Base-by-base conservation (phyloP, 176 grass and related monocot genomes). In the Triticum dicoccoides region DNA sequence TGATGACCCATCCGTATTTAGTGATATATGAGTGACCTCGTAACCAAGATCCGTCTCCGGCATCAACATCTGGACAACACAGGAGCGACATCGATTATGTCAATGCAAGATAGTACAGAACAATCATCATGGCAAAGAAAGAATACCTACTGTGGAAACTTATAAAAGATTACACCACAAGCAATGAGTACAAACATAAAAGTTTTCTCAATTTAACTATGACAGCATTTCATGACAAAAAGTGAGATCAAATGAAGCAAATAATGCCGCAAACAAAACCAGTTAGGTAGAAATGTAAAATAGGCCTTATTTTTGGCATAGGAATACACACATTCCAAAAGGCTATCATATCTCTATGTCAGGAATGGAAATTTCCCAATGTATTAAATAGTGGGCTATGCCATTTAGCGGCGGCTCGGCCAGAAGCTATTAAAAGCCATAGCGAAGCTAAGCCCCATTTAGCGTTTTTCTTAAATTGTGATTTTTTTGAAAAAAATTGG, bases 1-100 rank as follows among this genome's bases (percentile, higher is more conserved):
- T 73, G 90, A 89, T 84, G 94, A 96, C 30, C 94, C 92, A 80
- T 99, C 92, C 61, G 59, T 33, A 80, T 89, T 99, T 41, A 99
- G 88, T 87, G 88, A 87, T 41, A 99, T 74, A 78, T 94, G 80
- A 45, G 73, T 87, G 61, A 94, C 77, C 21, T 79, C 74, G 2
- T 72, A 87, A 77, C 87, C 81, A 82, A 96, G 85, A 89, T 91
- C 88, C n/a, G 51, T 49, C 76, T 94, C 91, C 20, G 87, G 87
- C 25, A 89, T 51, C 90, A 99, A 77, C 64, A 89, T 65, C 97
- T 99, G 87, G 24, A 65, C 25, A 89, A 13, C 2, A 84, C 62
- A 76, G 29, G 25, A 74, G 27, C 29, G 69, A 68, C 25, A 52
- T 58, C 27, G 7, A 56, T 69, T 84, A 51, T 77, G 25, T 35